These are phyloP conservation scores for Karstenula rhodostoma DNA, from an alignment of 2,329 filamentous ascomycete genomes.

Conservation along the genomic window DNA sequence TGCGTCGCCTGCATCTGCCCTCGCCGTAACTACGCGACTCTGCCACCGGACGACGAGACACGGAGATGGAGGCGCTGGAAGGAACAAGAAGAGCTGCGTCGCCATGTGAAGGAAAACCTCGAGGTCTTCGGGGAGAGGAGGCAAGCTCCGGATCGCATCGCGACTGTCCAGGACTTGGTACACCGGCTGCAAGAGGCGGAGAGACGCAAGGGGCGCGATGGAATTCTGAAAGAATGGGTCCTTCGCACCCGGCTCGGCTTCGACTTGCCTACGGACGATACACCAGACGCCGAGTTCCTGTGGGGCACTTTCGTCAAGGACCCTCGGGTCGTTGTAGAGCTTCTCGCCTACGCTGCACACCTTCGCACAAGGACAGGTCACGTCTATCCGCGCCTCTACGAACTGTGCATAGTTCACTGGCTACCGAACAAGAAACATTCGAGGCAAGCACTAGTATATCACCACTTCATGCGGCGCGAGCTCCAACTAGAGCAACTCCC, in stretches of 20 bases:
- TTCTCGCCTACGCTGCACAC: conserved; percentile 53
- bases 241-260: conserved; percentile 41
- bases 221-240: conserved; percentile 55
- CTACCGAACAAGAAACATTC: conserved; percentile 28
- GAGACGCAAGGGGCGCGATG: conserved; percentile 51
- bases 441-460: conserved; percentile 31
- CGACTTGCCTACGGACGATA: conserved; percentile 51
- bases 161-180: conserved; percentile 49
- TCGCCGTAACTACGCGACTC: conserved; percentile 26
- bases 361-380: conserved; percentile 50
- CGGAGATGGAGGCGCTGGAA: conserved; percentile 29
- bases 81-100: conserved; percentile 11
- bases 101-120: background rate
- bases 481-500: conserved; percentile 37
- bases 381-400: conserved; percentile 52
- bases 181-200: conserved; percentile 52
- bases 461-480: conserved; percentile 35
- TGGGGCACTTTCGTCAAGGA: conserved; percentile 57
- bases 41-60: conserved; percentile 10
- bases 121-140: background rate
- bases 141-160: conserved; percentile 14
- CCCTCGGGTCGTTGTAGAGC: conserved; percentile 41
- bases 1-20: conserved; percentile 26
- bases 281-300: conserved; percentile 50
- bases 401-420: conserved; percentile 53